Conservation (phyloP, 1,284 basidiomycete species). For the Moniliophthora roreri region DNA sequence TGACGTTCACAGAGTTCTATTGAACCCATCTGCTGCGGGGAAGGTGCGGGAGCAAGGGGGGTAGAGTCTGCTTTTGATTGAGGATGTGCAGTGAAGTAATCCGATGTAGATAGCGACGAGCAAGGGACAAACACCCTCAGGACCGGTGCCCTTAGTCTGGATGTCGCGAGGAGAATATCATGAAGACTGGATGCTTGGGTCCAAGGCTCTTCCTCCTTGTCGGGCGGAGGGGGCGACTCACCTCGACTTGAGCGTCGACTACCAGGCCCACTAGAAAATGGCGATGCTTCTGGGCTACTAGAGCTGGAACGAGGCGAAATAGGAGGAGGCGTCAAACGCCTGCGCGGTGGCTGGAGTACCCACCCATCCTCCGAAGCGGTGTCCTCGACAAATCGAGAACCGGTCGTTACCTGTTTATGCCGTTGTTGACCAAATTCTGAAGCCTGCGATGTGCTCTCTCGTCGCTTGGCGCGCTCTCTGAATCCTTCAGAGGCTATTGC, state of each 20-base stretch:
- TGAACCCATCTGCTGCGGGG: not conserved
- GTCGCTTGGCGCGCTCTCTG: not conserved
- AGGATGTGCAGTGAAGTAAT: constrained; percentile 1
- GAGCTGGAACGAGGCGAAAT: no score
- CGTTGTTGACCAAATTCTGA: not conserved
- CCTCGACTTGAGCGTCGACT: not conserved
- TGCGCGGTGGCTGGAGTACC: no score
- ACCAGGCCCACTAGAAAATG: not conserved
- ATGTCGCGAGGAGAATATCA: constrained; percentile 59
- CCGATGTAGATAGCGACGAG: constrained; percentile 45
- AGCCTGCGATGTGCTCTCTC: not conserved
- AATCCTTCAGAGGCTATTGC: not conserved
- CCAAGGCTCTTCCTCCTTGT: constrained; percentile 1
- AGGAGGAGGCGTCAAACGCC: no score
- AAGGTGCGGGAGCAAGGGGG: not conserved
- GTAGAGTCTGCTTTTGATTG: constrained; percentile 8
- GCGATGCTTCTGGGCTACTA: not conserved
- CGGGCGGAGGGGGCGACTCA: not conserved
- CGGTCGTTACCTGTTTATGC: not conserved
- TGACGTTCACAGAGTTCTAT: constrained; percentile 63
- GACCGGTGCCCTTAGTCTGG: constrained; percentile 66
- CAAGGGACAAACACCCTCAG: constrained; percentile 76
- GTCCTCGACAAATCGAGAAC: no score
- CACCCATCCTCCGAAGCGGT: no score
- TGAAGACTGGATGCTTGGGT: constrained; percentile 45